phyloP scores from a whole-genome alignment of 768 basidiomycete genomes.

The Clitopilus passeckerianus region DNA sequence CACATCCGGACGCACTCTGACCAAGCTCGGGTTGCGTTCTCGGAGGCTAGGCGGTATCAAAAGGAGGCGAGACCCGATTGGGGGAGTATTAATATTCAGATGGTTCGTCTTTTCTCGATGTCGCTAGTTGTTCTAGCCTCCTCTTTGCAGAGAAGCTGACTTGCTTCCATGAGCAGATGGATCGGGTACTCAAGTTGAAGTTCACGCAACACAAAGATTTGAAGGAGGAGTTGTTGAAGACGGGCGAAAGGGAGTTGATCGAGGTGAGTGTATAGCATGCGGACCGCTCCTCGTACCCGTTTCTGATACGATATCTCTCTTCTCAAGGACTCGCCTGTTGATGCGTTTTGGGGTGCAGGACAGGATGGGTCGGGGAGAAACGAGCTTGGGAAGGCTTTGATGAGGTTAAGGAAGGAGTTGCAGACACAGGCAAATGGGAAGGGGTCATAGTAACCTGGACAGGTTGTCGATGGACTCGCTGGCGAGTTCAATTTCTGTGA shows the following conservation, averaged over 20 bases:
- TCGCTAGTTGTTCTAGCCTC: neutral
- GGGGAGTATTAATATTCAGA: constrained; percentile 59
- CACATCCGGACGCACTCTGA: constrained; percentile 58
- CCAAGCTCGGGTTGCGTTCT: constrained; percentile 55
- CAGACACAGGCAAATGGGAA: neutral
- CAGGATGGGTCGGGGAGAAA: constrained; percentile 61
- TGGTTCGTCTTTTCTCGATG: constrained; percentile 39
- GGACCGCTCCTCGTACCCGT: too few relatives aligned
- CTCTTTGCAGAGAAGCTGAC: neutral
- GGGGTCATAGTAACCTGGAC: neutral
- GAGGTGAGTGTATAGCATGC: too few relatives aligned
- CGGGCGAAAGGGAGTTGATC: constrained; percentile 62
- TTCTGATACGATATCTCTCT: too few relatives aligned
- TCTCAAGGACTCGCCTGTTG: constrained; percentile 65
- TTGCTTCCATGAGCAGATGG: constrained; percentile 47
- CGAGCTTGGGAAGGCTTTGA: constrained; percentile 68
- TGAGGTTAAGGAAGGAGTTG: constrained; percentile 41
- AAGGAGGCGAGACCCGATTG: constrained; percentile 59
- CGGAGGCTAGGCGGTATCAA: constrained; percentile 60
- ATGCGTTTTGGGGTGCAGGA: constrained; percentile 74
- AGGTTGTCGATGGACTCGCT: neutral
- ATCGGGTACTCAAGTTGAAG: constrained; percentile 56
- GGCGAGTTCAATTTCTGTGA: neutral
- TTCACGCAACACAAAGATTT: constrained; percentile 66
- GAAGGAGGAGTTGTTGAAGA: constrained; percentile 50